These are phyloP conservation scores for Solanum okadae DNA, from an alignment of 257 asterid genomes.

Conservation along the genomic window DNA sequence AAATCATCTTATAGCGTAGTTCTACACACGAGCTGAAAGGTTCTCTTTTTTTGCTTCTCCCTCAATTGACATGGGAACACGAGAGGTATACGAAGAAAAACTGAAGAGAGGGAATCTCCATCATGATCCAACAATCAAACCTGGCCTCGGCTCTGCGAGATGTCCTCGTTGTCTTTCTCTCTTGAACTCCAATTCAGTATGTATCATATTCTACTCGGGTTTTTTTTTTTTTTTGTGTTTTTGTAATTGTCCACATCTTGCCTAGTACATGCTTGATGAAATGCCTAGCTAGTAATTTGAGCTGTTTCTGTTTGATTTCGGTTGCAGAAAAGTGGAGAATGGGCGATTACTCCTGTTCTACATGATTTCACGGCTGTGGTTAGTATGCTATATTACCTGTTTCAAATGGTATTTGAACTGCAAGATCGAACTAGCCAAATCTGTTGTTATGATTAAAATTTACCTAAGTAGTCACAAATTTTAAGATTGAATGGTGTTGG, in stretches of 20 bases:
- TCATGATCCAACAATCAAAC: conserved; percentile 68
- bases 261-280: conserved; percentile 10
- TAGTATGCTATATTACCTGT: neutral
- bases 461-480: neutral
- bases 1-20: neutral
- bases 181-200: conserved; percentile 32
- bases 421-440: neutral
- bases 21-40: neutral
- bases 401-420: neutral
- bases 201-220: neutral
- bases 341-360: conserved; percentile 54
- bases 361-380: conserved; percentile 78
- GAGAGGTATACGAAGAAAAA: conserved; percentile 54
- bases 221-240: neutral
- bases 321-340: conserved; percentile 40
- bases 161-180: conserved; percentile 84
- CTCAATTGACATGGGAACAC: conserved; percentile 46
- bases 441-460: neutral
- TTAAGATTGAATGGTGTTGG: neutral
- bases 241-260: neutral
- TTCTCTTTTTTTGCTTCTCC: neutral
- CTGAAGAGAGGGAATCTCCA: conserved; percentile 35
- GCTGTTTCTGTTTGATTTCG: neutral
- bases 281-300: conserved; percentile 1
- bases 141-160: conserved; percentile 76